Base-by-base conservation (phyloP, 2,329 filamentous ascomycete species). In the Sporothrix curviconia region DNA sequence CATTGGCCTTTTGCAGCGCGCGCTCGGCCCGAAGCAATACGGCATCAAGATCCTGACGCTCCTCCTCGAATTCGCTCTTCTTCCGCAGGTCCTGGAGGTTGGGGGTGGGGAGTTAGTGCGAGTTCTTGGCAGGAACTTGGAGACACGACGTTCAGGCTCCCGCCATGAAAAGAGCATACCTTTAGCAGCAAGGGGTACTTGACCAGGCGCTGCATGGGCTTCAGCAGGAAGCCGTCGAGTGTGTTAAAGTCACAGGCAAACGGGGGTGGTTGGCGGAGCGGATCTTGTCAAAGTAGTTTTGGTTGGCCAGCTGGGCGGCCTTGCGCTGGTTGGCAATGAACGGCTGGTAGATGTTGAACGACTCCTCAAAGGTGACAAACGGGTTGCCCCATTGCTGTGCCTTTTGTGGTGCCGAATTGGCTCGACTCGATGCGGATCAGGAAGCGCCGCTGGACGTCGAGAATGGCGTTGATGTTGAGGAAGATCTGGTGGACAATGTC, bases 271-370 rank as follows among this genome's bases (percentile, higher is more conserved):
- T 87, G 43, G 89, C 89, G 32, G 82, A 74, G 63, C 83, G 82
- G 54, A 97, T 90, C 70, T 94, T 95, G 66, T 94, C 88, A 70
- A 95, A 96, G 60, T 92, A 86, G 59, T 86, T 81, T 64, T 89
- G 85, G n/a, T n/a, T n/a, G 14, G 91, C 92, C n/a, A 89, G 82
- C 64, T 87, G 82, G 55, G 92, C 91, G 59, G 92, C 95, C 68
- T 90, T 92, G 64, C 90, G 85, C 74, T 96, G 92, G 68, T 99
- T 99, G 34, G 94, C 90, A 65, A 97, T 97, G 66, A 97, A 99
- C 1, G 92, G 92, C 66, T 96, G 90, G 70, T 99, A 99, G 60
- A 96, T 92, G 61, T 87, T 84, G 71, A 99, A 96, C 0, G 85
- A 83, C 59, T 94, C 89, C 69, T 94, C 90, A 68, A 92, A 91